Base-by-base conservation (phyloP, 2,329 filamentous ascomycete species). In the Pseudogymnoascus sp. region DNA sequence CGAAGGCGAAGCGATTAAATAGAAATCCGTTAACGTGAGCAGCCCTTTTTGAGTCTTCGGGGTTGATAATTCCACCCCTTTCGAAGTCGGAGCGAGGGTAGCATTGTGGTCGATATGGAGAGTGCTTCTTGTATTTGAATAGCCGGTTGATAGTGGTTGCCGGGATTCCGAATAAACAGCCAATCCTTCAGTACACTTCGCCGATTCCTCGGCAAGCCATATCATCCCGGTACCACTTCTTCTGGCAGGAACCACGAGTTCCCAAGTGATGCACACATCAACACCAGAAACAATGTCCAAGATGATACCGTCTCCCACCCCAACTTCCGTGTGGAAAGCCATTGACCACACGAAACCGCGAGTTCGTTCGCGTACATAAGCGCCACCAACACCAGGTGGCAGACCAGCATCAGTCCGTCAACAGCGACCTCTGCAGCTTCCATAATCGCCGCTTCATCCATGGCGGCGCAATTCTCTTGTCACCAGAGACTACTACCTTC, bases 361-460 rank as follows among this genome's bases (percentile, higher is more conserved):
- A 56, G 50, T 56, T 56, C 50, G 28, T 33, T 56, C 28, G 50
- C 50, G n/a, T 56, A 56, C 50, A 56, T 56, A 19, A 56, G 50
- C 28, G 50, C 50, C 50, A 56, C 50, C 50, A 56, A 22, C 50
- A 56, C 50, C n/a, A 56, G 28, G 50, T 56, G 50, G 28, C 50
- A 56, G 50, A 56, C 50, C 12, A 56, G 11, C 50, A 56, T 56
- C 5, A 56, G 11, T 22, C 50, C 50, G 50, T 56, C 50, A 19
- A 56, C 50, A 19, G 50, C 50, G 26, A 56, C 50, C 50, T 56
- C 50, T 56, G 50, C 50, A 19, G 50, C 50, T 56, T 19, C 50
- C 50, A 56, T 56, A 56, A 56, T 56, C 50, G 50, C 50, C 28
- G 50, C 28, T 22, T 56, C 50, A 8, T 56, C 50, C 50, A 56